phyloP scores from a whole-genome alignment of 2,329 filamentous ascomycete genomes.

The Phyllosticta paracitricarpa region DNA sequence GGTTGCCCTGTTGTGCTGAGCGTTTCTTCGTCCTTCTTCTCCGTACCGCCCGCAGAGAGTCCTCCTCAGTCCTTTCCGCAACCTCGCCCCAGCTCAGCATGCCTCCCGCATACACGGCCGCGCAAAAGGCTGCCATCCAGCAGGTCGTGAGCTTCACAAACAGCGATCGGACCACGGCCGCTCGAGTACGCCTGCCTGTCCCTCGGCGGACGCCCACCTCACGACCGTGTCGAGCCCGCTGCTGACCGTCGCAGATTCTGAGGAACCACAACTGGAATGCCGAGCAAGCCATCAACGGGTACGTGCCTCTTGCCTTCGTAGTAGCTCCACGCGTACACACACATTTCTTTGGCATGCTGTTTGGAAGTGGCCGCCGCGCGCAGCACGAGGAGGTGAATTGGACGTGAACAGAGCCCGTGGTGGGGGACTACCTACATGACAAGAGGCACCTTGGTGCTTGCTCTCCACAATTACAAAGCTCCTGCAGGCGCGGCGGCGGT shows the following conservation, averaged over 20 bases:
- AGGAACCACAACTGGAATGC: slow-evolving; percentile 38
- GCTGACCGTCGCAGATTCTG: slow-evolving; percentile 24
- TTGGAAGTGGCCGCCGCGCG: background rate
- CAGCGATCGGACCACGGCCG: slow-evolving; percentile 34
- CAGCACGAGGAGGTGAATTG: background rate
- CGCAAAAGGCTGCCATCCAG: slow-evolving; percentile 36
- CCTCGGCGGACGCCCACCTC: background rate
- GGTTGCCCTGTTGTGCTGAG: background rate
- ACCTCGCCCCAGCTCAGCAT: slow-evolving; percentile 20
- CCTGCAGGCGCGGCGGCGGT: background rate
- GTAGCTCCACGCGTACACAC: background rate
- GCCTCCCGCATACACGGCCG: slow-evolving; percentile 36
- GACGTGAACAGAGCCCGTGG: background rate
- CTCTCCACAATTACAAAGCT: background rate
- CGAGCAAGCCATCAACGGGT: slow-evolving; percentile 37
- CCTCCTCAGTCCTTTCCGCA: background rate
- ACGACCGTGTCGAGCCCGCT: background rate
- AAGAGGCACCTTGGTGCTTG: background rate
- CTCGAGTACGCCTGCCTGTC: slow-evolving; percentile 18
- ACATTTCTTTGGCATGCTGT: background rate
- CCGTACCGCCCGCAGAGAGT: background rate
- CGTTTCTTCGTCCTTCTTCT: slow-evolving; percentile 1
- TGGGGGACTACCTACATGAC: background rate
- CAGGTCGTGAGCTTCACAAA: slow-evolving; percentile 37
- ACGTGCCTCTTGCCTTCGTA: slow-evolving; percentile 20